These are phyloP conservation scores for Suhomyces vadensis DNA, from an alignment of 805 yeast genomes.

Conservation along the genomic window DNA sequence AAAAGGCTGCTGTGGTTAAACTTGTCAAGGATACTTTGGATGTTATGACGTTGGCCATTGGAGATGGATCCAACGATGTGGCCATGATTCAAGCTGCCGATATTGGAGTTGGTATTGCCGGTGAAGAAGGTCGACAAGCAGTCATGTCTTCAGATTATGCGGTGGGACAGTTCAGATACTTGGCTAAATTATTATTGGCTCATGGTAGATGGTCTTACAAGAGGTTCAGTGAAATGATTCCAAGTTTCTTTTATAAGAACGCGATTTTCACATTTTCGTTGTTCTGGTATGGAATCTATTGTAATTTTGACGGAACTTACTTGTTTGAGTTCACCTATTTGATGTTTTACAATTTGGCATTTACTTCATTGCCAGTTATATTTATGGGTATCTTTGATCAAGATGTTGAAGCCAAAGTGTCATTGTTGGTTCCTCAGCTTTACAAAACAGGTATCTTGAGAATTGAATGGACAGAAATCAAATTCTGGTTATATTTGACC, in stretches of 20 bases:
- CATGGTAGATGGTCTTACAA: conserved; percentile 87
- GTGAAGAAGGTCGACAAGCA: conserved; percentile 85
- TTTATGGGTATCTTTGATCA: conserved; percentile 73
- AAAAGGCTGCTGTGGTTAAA: conserved; percentile 73
- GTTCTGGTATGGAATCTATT: conserved; percentile 75
- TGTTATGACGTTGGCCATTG: conserved; percentile 79
- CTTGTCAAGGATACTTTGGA: conserved; percentile 62
- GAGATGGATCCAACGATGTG: conserved; percentile 87
- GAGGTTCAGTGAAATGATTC: conserved; percentile 74
- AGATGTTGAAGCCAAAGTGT: conserved; percentile 66
- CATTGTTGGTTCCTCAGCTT: conserved; percentile 68
- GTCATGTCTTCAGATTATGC: conserved; percentile 87
- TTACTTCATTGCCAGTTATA: conserved; percentile 77
- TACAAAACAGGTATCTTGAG: conserved; percentile 69
- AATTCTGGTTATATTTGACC: conserved; percentile 60
- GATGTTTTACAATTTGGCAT: conserved; percentile 78
- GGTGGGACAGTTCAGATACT: conserved; percentile 72
- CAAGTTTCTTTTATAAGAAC: conserved; percentile 77
- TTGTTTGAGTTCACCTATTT: conserved; percentile 75
- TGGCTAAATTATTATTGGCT: conserved; percentile 63
- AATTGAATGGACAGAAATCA: conserved; percentile 58
- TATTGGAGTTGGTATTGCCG: conserved; percentile 84
- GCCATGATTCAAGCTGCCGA: conserved; percentile 88
- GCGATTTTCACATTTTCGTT: conserved; percentile 69
- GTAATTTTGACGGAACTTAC: conserved; percentile 72